Evolutionary conservation across 352 stramenopile genomes (phyloP), one percentile per base, ranked within the genome.

Genomic region (Halophytophthora batemanensis): DNA sequence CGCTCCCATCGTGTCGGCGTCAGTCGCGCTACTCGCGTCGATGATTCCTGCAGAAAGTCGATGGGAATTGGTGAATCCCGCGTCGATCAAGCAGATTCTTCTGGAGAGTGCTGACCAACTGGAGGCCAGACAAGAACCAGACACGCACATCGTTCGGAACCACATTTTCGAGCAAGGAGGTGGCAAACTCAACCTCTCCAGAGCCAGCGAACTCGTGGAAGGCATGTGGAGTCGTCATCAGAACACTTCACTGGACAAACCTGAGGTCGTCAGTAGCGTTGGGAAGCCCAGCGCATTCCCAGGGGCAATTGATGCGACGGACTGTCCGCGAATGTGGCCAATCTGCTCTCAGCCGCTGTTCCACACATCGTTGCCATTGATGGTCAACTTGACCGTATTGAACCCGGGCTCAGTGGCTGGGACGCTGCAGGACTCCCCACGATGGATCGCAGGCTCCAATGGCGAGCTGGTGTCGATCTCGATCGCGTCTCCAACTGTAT

Each of bases 311-410:
- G 75, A 95, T 17, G 66, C 77, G 18, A 86, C 78, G 0, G 67
- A 94, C 42, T 95, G 85, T 25, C 84, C 84, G 50, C 90, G 86
- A 56, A 90, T 95, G 80, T 95, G 82, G 82, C 86, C 86, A 19
- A 67, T 88, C 29, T 94, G 86, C 44, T 82, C 69, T 2, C 85
- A 95, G 58, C 75, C 84, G 10, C 64, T 95, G 39, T 93, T 84
- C 48, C 66, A 86, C 48, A 78, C 61, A 13, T 83, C 77, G 22
- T 43, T 90, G 6, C 85, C 85, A 6, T 59, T 92, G 14, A 81
- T 88, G 57, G 61, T 93, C 17, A 96, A 95, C 50, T 52, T 96
- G n/a, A 96, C 86, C 21, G 61, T 92, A n/a, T 36, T 90, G 31
- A 89, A 93, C 38, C 77, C 80, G 4, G 63, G 48, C 0, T 75